phyloP scores from a whole-genome alignment of 345 rosid species.

The Aethionema arabicum region DNA sequence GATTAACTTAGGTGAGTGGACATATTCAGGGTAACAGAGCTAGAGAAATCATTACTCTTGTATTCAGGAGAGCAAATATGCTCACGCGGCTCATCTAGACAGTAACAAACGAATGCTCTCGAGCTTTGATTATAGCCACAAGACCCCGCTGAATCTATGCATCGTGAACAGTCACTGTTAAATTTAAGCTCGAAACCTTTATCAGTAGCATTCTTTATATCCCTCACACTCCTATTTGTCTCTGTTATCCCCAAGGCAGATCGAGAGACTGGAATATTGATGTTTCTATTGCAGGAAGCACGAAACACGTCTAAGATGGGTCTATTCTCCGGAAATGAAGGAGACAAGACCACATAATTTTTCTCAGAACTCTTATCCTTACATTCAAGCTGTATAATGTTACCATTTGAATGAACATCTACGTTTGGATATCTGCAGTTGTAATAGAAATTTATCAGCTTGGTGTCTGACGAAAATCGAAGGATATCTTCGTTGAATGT shows the following conservation, averaged over 20 bases:
- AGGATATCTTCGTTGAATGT: slow-evolving; percentile 11
- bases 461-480: not conserved
- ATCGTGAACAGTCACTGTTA: slow-evolving; percentile 14
- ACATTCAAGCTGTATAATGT: not conserved
- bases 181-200: slow-evolving; percentile 32
- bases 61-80: slow-evolving; percentile 10
- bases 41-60: not conserved
- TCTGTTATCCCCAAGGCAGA: not conserved
- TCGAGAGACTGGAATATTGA: slow-evolving; percentile 23
- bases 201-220: slow-evolving; percentile 24
- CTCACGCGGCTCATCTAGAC: slow-evolving; percentile 1
- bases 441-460: slow-evolving; percentile 28
- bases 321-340: no score
- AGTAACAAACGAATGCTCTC: slow-evolving; percentile 31
- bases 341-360: slow-evolving; percentile 15
- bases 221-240: not conserved
- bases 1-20: not conserved
- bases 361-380: fast-evolving
- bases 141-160: not conserved
- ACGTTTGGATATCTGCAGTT: slow-evolving; percentile 4
- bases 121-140: slow-evolving; percentile 28
- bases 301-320: not conserved
- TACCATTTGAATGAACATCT: fast-evolving
- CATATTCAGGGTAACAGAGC: not conserved
- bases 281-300: slow-evolving; percentile 12